These are phyloP conservation scores for Claviceps pazoutovae DNA, from an alignment of 2,329 filamentous ascomycete species.

Conservation along the genomic window DNA sequence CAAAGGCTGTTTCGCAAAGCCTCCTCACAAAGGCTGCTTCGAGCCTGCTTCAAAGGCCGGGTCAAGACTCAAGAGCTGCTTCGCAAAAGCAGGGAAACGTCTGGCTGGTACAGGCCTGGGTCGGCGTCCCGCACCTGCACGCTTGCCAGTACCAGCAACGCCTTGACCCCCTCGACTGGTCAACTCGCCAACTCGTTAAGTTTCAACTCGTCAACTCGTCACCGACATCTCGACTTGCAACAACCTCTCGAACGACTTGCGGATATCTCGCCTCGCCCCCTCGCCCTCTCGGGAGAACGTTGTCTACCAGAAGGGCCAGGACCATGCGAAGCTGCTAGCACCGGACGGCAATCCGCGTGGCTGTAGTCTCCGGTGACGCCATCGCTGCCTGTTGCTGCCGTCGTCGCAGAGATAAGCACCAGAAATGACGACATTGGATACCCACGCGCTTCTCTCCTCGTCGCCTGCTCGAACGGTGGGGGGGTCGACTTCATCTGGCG, in stretches of 20 bases:
- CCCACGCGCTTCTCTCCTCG: conserved; percentile 7
- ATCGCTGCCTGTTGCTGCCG: neutral
- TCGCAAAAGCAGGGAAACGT: neutral
- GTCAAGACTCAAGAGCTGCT: neutral
- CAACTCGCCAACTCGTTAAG: neutral
- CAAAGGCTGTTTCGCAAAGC: no score
- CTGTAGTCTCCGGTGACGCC: neutral
- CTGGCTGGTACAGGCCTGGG: neutral
- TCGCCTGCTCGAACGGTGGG: conserved; percentile 6
- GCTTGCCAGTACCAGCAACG: neutral
- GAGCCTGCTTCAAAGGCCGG: neutral
- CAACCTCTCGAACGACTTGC: neutral
- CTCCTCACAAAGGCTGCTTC: no score
- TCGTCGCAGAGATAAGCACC: neutral
- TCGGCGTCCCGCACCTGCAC: neutral
- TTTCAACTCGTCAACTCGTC: neutral
- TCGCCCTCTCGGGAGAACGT: neutral
- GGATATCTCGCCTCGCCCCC: neutral
- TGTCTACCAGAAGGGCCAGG: neutral
- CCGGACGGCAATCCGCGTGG: neutral
- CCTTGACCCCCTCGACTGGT: neutral
- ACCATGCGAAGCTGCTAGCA: conserved; percentile 6
- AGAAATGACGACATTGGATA: neutral
- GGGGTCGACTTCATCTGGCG: conserved; percentile 6
- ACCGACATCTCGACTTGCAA: neutral